These are phyloP conservation scores for Moringa oleifera DNA, from an alignment of 345 rosid genomes.

Conservation along the genomic window DNA sequence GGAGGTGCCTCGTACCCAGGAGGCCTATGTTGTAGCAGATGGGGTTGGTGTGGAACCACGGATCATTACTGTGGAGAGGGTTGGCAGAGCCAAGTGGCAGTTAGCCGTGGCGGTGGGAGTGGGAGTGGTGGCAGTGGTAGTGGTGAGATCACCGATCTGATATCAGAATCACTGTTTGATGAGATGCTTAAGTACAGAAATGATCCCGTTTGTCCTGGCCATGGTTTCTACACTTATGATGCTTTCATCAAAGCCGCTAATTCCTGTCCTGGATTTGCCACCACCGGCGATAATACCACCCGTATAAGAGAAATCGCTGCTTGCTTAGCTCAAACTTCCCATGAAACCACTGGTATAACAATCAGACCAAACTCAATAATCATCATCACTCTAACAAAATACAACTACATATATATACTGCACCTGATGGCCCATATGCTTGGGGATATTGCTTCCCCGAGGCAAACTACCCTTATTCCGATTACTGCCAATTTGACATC, in stretches of 20 bases:
- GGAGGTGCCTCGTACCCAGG: constrained; percentile 31
- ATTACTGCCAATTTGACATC: constrained; percentile 34
- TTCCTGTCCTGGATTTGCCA: constrained; percentile 40
- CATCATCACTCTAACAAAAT: no score
- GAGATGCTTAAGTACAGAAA: constrained; percentile 47
- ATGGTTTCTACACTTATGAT: constrained; percentile 59
- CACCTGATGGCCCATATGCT: constrained; percentile 62
- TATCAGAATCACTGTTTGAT: constrained; percentile 34
- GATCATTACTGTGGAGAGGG: constrained; percentile 21
- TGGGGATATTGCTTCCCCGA: constrained; percentile 59
- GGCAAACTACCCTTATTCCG: constrained; percentile 39
- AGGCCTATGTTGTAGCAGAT: constrained; percentile 19
- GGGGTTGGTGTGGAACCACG: constrained; percentile 36
- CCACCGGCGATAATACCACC: constrained; percentile 29
- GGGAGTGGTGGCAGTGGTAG: no score
- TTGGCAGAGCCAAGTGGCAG: constrained; percentile 35
- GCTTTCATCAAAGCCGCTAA: constrained; percentile 54
- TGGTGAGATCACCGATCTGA: constrained; percentile 23
- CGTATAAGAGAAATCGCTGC: constrained; percentile 56
- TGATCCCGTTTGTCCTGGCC: constrained; percentile 45
- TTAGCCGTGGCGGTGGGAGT: no score
- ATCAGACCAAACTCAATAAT: not conserved
- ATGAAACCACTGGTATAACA: constrained; percentile 46
- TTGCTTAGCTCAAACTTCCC: constrained; percentile 64
- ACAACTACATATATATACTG: constrained; percentile 14